A percentile compares a stretch with the other conserved stretches of the same genome.
Conservation (phyloP, 495 filamentous ascomycete genomes). For the Penicillium tannophilum region DNA sequence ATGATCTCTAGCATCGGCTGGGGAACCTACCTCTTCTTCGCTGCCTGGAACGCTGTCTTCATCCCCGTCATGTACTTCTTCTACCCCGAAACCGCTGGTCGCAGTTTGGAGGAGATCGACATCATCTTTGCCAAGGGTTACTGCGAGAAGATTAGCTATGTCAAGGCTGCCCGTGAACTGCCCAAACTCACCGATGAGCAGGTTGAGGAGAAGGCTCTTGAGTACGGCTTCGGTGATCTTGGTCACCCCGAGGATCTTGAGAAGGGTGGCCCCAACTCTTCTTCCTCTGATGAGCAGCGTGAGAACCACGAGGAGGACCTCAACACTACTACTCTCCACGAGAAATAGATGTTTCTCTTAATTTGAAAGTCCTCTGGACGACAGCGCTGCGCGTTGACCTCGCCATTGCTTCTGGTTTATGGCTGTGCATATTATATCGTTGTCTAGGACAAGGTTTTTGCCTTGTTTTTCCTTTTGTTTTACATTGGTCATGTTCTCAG, state of each 20-base stretch:
- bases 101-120: slow-evolving; percentile 79
- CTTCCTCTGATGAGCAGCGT: slow-evolving; percentile 4
- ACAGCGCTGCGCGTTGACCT: slow-evolving; percentile 25
- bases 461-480: slow-evolving; percentile 7
- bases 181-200: slow-evolving; percentile 65
- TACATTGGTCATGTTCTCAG: slow-evolving; percentile 3
- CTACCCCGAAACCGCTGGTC: slow-evolving; percentile 71
- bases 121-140: slow-evolving; percentile 80
- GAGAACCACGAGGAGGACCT: slow-evolving; percentile 12
- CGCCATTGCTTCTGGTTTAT: neutral
- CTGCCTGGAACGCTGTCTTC: slow-evolving; percentile 67
- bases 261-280: slow-evolving; percentile 25
- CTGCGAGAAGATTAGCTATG: slow-evolving; percentile 73
- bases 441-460: neutral
- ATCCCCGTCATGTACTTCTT: slow-evolving; percentile 75
- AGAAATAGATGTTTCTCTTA: neutral
- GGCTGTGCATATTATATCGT: neutral
- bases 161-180: slow-evolving; percentile 68
- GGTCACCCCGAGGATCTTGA: slow-evolving; percentile 29
- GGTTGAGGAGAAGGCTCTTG: slow-evolving; percentile 61
- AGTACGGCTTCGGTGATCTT: slow-evolving; percentile 57
- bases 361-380: slow-evolving; percentile 4
- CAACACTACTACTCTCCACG: slow-evolving; percentile 3
- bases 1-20: slow-evolving; percentile 69
- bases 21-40: slow-evolving; percentile 83